A percentile compares a stretch with the other conserved stretches of the same genome.
Evolutionary conservation across 2,329 filamentous ascomycete genomes (phyloP).

Genomic region (Aspergillus ustus): DNA sequence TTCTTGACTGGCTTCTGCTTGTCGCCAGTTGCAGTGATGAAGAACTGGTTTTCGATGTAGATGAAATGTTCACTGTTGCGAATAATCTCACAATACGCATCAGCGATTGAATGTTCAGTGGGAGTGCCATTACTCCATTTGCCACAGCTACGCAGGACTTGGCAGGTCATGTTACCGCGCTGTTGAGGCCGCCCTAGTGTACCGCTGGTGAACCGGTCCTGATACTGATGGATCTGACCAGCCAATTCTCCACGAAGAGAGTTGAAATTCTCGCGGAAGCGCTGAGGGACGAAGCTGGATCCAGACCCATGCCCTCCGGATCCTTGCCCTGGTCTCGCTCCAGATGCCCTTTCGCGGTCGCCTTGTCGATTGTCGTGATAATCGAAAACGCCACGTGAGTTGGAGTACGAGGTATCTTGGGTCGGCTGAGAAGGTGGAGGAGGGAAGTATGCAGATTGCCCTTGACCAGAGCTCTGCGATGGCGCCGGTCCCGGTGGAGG

Average conservation of each 20-base stretch:
- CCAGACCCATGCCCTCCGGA: neutral
- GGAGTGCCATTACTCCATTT: conserved; percentile 97
- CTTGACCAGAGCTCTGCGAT: conserved; percentile 24
- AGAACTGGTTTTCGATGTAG: conserved; percentile 99
- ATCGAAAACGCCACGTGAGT: conserved; percentile 39
- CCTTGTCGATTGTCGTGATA: conserved; percentile 42
- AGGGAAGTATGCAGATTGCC: conserved; percentile 47
- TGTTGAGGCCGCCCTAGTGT: conserved; percentile 23
- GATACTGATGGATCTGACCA: conserved; percentile 50
- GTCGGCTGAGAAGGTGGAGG: conserved; percentile 45
- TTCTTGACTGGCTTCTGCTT: conserved; percentile 86
- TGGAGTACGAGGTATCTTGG: conserved; percentile 37
- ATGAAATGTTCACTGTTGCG: conserved; percentile 86
- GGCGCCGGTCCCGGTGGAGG: conserved; percentile 41
- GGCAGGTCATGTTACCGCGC: conserved; percentile 43
- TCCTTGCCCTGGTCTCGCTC: conserved; percentile 8
- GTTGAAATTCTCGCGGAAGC: conserved; percentile 45
- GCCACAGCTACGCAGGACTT: conserved; percentile 74
- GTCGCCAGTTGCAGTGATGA: conserved; percentile 91
- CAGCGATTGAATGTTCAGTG: conserved; percentile 79
- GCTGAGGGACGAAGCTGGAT: conserved; percentile 33
- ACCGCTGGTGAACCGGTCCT: conserved; percentile 40
- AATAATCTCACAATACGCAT: conserved; percentile 85
- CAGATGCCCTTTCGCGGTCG: conserved; percentile 34
- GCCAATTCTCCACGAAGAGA: conserved; percentile 46